These are phyloP conservation scores for Lactifluus rugatus DNA, from an alignment of 768 basidiomycete species.

Conservation along the genomic window DNA sequence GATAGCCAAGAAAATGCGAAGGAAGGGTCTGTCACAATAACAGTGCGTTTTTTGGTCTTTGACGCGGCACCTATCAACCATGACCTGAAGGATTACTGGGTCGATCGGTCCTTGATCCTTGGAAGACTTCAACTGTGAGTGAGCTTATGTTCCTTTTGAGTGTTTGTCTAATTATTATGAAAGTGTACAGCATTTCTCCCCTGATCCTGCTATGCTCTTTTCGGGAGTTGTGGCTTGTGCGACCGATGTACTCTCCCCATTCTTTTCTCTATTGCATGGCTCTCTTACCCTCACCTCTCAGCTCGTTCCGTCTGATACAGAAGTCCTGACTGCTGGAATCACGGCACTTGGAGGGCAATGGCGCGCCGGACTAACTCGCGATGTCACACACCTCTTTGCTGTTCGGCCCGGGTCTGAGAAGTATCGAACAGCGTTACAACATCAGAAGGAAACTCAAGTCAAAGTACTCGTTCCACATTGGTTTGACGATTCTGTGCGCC, in stretches of 20 bases:
- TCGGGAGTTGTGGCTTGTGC: conserved; percentile 73
- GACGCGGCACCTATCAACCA: not conserved
- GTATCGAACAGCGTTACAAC: conserved; percentile 45
- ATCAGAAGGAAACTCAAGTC: conserved; percentile 47
- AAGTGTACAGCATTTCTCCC: conserved; percentile 47
- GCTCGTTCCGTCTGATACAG: conserved; percentile 56
- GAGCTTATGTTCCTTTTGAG: not conserved
- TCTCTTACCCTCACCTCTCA: conserved; percentile 21
- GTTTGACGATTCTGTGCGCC: conserved; percentile 72
- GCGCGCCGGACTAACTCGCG: conserved; percentile 64
- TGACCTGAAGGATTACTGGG: conserved; percentile 13
- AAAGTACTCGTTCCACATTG: conserved; percentile 80
- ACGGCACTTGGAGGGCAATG: conserved; percentile 74
- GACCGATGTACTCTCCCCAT: conserved; percentile 41
- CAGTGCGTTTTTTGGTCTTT: not conserved
- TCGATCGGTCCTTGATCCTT: conserved; percentile 15
- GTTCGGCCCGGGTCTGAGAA: conserved; percentile 36
- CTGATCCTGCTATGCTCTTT: conserved; percentile 71
- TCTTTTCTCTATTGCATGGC: not conserved
- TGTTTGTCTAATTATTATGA: not conserved
- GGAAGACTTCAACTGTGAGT: conserved; percentile 16
- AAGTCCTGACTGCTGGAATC: conserved; percentile 65
- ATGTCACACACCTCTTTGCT: conserved; percentile 82
- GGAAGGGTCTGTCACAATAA: conserved; percentile 8
- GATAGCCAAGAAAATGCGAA: conserved; percentile 11